Base-by-base conservation (phyloP, 305 asterid genomes). In the Salvia sclarea region DNA sequence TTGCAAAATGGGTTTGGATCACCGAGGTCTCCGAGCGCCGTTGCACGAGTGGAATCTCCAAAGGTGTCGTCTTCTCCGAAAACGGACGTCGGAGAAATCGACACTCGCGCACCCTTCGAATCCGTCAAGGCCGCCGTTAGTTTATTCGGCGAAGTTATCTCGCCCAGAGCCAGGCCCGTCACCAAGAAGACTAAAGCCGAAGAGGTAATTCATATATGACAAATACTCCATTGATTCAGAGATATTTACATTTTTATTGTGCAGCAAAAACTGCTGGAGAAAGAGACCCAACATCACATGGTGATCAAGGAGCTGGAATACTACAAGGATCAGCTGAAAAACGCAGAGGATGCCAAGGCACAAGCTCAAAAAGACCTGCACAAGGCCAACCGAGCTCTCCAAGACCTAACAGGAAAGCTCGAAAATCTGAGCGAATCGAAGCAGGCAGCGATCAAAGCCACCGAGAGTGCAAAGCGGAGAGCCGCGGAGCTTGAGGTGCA, bases 101-200 rank as follows among this genome's bases (percentile, higher is more conserved):
- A 95, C 75, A 95, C 99, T 2, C 78, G 95, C 13, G 92, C 98
- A 0, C 99, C 99, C 21, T 91, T 94, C 25, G 83, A 85, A 68
- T 94, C 99, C 0, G 99, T 91, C 3, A 83, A 75, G 74, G 99
- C 97, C 9, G 99, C 99, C 9, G 91, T 91, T 1, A 88, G 88
- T 79, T 74, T 91, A 54, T 95, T 95, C 37, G 89, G 92, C 3
- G 97, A 91, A 7, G 81, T 79, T 25, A 81, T 75, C 43, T 91
- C 96, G 1, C 97, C 98, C 7, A 35, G 69, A 55, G 72, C 81
- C 1, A 69, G 65, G 45, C 85, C 96, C 3, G 52, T 77, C 17
- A 64, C 79, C 13, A 89, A 79, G 79, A 86, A 81, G 74, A 74
- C 94, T 0, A 79, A 79, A 71, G 83, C 91, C 5, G 98, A 91